A percentile compares a stretch with the other conserved stretches of the same genome.
Evolutionary conservation across 805 yeast genomes (phyloP).

Genomic region (Isabelozyma pseudorhagii): DNA sequence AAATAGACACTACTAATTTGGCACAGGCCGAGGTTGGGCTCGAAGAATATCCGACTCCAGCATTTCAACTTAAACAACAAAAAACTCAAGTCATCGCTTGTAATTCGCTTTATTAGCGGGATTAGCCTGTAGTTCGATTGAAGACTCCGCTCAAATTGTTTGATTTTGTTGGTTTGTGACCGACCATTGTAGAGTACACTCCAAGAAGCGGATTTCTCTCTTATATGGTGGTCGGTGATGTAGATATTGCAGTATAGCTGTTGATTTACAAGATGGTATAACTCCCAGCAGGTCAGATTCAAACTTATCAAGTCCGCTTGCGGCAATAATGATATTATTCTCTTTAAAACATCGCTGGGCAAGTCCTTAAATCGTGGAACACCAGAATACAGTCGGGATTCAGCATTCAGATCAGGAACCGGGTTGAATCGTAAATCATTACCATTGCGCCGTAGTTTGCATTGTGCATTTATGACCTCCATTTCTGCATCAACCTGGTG

Average conservation of each 20-base stretch:
- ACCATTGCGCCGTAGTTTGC: too few species aligned
- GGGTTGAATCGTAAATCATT: too few species aligned
- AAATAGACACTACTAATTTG: slow-evolving; percentile 3
- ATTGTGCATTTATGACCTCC: too few species aligned
- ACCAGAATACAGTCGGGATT: too few species aligned
- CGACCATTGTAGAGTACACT: slow-evolving; percentile 1
- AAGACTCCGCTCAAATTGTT: slow-evolving; percentile 6
- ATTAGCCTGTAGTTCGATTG: neutral
- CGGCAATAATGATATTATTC: neutral
- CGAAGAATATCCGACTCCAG: slow-evolving; percentile 6
- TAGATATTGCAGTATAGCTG: slow-evolving; percentile 6
- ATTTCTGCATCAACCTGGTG: neutral
- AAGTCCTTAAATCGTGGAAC: slow-evolving; percentile 1
- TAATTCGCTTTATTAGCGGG: slow-evolving; percentile 1
- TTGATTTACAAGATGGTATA: slow-evolving; percentile 1
- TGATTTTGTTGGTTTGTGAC: slow-evolving; percentile 1
- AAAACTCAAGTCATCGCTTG: slow-evolving; percentile 9
- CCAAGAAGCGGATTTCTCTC: neutral
- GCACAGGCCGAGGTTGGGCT: neutral
- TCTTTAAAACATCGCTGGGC: slow-evolving; percentile 3
- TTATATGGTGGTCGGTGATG: slow-evolving; percentile 3
- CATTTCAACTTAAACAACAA: slow-evolving; percentile 8
- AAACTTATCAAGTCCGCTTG: slow-evolving; percentile 4
- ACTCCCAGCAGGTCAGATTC: slow-evolving; percentile 3
- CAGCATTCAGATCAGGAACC: too few species aligned